These are phyloP conservation scores for Periglandula ipomoeae DNA, from an alignment of 2,329 filamentous ascomycete genomes.

Conservation along the genomic window DNA sequence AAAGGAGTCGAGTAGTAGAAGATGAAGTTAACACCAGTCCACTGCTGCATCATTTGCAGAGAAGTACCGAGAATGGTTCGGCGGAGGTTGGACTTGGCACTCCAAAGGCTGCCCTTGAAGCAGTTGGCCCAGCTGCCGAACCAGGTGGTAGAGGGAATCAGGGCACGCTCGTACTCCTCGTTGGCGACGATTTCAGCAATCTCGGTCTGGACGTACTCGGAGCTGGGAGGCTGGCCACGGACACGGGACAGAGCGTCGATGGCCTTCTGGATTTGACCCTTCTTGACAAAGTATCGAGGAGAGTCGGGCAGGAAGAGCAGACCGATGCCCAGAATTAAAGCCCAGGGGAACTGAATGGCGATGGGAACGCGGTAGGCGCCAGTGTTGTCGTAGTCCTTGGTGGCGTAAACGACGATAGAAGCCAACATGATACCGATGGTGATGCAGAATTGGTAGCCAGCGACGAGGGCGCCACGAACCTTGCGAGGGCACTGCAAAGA, in stretches of 20 bases:
- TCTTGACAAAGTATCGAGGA: constrained; percentile 78
- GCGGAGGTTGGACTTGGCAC: constrained; percentile 58
- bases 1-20: constrained; percentile 83
- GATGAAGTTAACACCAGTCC: constrained; percentile 88
- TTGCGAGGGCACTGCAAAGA: constrained; percentile 46
- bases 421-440: constrained; percentile 71
- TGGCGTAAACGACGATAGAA: constrained; percentile 64
- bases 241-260: constrained; percentile 54
- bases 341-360: constrained; percentile 71
- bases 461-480: constrained; percentile 69
- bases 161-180: constrained; percentile 70
- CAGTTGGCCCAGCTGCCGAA: constrained; percentile 59
- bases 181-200: constrained; percentile 86
- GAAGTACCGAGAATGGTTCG: constrained; percentile 63
- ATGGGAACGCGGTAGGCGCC: constrained; percentile 75
- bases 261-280: constrained; percentile 58
- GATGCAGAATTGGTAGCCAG: constrained; percentile 76
- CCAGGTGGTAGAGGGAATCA: constrained; percentile 58
- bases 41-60: constrained; percentile 74
- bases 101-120: constrained; percentile 54
- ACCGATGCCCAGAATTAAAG: constrained; percentile 62
- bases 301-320: constrained; percentile 75
- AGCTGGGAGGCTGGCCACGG: constrained; percentile 64
- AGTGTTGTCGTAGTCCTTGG: constrained; percentile 50
- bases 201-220: constrained; percentile 68